phyloP scores from a whole-genome alignment of 495 filamentous ascomycete genomes.

The Sordaria brevicollis region DNA sequence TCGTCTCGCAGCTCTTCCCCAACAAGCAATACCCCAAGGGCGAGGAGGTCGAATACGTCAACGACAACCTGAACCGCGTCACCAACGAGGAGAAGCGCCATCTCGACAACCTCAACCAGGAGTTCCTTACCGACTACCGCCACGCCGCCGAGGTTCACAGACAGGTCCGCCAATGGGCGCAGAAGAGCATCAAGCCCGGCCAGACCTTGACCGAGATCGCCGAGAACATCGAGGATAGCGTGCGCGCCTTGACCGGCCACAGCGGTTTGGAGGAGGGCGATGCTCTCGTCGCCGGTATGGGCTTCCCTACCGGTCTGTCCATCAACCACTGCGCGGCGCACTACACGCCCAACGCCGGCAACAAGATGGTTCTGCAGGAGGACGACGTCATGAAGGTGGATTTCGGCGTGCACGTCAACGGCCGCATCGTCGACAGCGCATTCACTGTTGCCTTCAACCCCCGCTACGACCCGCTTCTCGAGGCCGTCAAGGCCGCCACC shows the following conservation, averaged over 20 bases:
- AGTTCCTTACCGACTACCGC: conserved; percentile 79
- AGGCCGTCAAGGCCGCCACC: conserved; percentile 75
- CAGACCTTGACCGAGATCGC: conserved; percentile 72
- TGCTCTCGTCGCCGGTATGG: conserved; percentile 69
- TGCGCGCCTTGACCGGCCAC: conserved; percentile 69
- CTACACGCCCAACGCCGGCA: conserved; percentile 85
- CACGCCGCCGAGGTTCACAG: conserved; percentile 81
- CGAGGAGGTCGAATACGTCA: conserved; percentile 64
- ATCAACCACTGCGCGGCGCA: conserved; percentile 85
- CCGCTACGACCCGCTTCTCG: conserved; percentile 72
- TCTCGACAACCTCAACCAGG: conserved; percentile 68
- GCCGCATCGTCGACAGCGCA: conserved; percentile 83
- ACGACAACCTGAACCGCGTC: conserved; percentile 73
- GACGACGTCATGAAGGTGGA: conserved; percentile 91
- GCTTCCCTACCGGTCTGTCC: conserved; percentile 79
- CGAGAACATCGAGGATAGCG: conserved; percentile 75
- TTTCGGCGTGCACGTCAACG: conserved; percentile 85
- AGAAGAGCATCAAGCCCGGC: conserved; percentile 73
- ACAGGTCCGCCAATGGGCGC: conserved; percentile 75
- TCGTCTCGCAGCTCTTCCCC: conserved; percentile 66
- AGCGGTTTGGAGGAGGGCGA: conserved; percentile 71
- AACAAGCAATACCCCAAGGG: conserved; percentile 66
- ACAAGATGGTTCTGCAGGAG: conserved; percentile 69
- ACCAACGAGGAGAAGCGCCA: conserved; percentile 84
- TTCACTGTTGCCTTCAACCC: conserved; percentile 86